Conservation (phyloP, 352 stramenopile species). For the Phytophthora hybrid region DNA sequence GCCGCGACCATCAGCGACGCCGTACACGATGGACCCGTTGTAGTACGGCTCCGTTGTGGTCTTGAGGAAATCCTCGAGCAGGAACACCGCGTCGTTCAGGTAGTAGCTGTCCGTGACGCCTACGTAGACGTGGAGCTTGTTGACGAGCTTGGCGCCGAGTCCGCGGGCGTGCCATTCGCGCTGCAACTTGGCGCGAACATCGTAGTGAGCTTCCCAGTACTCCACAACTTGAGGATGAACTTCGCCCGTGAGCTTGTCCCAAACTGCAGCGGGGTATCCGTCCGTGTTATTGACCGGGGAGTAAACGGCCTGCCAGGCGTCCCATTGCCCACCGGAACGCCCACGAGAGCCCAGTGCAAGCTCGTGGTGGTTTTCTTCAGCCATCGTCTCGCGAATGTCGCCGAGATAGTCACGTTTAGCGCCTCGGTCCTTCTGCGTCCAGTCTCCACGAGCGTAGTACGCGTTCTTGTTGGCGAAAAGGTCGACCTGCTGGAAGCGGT, state of each 20-base stretch:
- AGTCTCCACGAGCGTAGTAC: constrained; percentile 74
- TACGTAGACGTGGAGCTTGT: constrained; percentile 82
- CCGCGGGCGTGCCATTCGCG: constrained; percentile 62
- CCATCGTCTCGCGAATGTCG: constrained; percentile 77
- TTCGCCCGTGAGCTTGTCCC: constrained; percentile 74
- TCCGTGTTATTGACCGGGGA: constrained; percentile 68
- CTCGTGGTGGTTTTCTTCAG: constrained; percentile 81
- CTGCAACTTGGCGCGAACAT: constrained; percentile 74
- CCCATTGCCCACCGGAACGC: constrained; percentile 76
- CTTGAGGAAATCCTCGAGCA: constrained; percentile 72
- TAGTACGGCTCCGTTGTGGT: constrained; percentile 71
- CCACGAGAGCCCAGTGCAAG: constrained; percentile 66
- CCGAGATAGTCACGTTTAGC: constrained; percentile 68
- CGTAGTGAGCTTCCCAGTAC: constrained; percentile 79
- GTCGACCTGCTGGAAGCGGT: constrained; percentile 78
- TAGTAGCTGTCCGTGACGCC: constrained; percentile 84
- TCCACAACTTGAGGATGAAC: constrained; percentile 61
- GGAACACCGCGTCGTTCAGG: constrained; percentile 76
- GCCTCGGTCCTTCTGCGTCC: constrained; percentile 78
- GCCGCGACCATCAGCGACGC: constrained; percentile 67
- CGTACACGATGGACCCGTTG: constrained; percentile 80
- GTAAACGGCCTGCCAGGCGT: constrained; percentile 80
- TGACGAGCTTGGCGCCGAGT: constrained; percentile 71
- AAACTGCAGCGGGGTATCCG: constrained; percentile 67
- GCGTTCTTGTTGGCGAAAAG: constrained; percentile 69